phyloP scores from a whole-genome alignment of 805 yeast genomes.

The Metschnikowia colocasiae region DNA sequence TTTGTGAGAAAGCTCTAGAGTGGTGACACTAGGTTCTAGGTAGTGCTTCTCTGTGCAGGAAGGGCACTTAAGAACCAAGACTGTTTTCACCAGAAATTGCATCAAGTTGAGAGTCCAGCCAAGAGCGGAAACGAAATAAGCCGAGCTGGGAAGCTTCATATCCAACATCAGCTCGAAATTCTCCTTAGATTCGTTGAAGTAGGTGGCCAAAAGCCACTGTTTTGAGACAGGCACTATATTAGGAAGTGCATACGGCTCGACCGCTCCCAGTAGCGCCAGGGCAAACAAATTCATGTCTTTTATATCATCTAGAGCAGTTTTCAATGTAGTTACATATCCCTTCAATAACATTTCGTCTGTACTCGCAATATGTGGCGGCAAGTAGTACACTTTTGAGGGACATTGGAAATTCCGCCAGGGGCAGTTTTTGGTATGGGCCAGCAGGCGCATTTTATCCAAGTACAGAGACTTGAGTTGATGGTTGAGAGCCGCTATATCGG shows the following conservation, averaged over 20 bases:
- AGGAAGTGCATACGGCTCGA: constrained; percentile 1
- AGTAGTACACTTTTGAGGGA: constrained; percentile 34
- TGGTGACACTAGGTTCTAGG: constrained; percentile 15
- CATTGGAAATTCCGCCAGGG: constrained; percentile 37
- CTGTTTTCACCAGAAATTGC: constrained; percentile 23
- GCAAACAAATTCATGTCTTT: constrained; percentile 4
- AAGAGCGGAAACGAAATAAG: constrained; percentile 31
- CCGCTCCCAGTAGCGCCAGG: constrained; percentile 1
- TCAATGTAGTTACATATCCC: constrained; percentile 28
- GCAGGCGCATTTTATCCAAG: constrained; percentile 20
- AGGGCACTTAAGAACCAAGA: constrained; percentile 32
- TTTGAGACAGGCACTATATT: constrained; percentile 27
- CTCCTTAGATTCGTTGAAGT: constrained; percentile 34
- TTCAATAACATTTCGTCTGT: constrained; percentile 29
- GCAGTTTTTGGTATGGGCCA: constrained; percentile 31
- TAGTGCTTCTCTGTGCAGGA: constrained; percentile 37
- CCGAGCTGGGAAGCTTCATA: constrained; percentile 27
- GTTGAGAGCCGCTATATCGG: constrained; percentile 26
- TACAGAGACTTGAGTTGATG: constrained; percentile 24
- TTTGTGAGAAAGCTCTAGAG: constrained; percentile 24
- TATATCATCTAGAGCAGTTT: constrained; percentile 27
- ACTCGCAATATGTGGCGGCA: constrained; percentile 28
- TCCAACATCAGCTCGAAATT: constrained; percentile 25
- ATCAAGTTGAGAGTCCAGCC: constrained; percentile 39
- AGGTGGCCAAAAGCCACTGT: constrained; percentile 29